Evolutionary conservation across 305 asterid species (phyloP).

Genomic region (Galium porrigens): DNA sequence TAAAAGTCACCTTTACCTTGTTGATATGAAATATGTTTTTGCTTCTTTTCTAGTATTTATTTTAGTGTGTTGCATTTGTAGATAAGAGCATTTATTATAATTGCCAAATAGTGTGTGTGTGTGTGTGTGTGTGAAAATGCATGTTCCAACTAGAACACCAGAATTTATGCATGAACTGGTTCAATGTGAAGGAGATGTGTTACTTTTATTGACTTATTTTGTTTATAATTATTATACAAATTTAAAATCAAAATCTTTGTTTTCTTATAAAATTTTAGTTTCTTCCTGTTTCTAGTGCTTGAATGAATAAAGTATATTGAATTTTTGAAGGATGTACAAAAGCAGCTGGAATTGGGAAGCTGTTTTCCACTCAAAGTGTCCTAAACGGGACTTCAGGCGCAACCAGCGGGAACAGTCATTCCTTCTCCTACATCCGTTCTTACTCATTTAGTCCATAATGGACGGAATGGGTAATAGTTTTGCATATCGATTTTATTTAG

Average conservation of each 20-base stretch:
- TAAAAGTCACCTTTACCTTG: too few species aligned
- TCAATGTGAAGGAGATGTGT: not conserved
- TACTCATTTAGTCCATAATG: too few species aligned
- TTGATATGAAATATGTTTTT: not conserved
- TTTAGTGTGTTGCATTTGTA: not conserved
- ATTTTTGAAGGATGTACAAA: not conserved
- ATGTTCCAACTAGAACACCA: not conserved
- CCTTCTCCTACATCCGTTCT: not conserved
- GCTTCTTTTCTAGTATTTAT: not conserved
- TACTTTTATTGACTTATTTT: not conserved
- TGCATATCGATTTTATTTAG: too few species aligned
- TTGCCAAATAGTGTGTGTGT: not conserved
- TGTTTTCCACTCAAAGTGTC: slow-evolving; percentile 18
- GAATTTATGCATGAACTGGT: slow-evolving; percentile 2
- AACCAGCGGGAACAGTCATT: slow-evolving; percentile 30
- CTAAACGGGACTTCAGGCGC: slow-evolving; percentile 34
- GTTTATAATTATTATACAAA: not conserved
- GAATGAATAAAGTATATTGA: not conserved
- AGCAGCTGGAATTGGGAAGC: not conserved
- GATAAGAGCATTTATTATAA: not conserved
- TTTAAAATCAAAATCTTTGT: not conserved
- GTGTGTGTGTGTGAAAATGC: not conserved
- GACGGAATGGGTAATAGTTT: too few species aligned
- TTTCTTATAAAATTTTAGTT: not conserved
- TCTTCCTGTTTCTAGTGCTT: not conserved